Conservation (phyloP, 768 basidiomycete species). For the Lyophyllum shimeji region DNA sequence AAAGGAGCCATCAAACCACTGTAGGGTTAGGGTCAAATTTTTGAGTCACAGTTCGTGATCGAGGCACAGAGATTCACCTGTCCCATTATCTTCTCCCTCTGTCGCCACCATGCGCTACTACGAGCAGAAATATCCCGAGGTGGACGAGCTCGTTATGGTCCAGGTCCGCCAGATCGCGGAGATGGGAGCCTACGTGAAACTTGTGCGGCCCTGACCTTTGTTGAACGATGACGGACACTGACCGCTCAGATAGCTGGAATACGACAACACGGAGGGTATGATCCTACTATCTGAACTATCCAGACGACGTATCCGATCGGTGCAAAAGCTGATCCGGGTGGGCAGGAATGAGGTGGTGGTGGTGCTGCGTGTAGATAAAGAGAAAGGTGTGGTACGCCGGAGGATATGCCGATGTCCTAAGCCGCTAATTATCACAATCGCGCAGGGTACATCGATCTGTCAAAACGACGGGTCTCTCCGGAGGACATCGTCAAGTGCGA, state of each 20-base stretch:
- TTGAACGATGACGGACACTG: background rate
- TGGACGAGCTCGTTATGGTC: constrained; percentile 99
- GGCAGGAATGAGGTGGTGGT: constrained; percentile 99
- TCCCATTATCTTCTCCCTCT: background rate
- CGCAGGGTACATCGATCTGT: constrained; percentile 96
- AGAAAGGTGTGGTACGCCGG: constrained; percentile 69
- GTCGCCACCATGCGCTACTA: constrained; percentile 77
- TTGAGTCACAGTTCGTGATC: constrained; percentile 7
- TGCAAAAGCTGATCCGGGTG: constrained; percentile 96
- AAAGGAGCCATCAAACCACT: no score
- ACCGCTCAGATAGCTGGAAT: constrained; percentile 71
- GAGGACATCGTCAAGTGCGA: constrained; percentile 99
- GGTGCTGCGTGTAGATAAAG: constrained; percentile 96
- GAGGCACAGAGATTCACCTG: background rate
- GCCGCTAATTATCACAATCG: background rate
- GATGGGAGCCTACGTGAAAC: constrained; percentile 99
- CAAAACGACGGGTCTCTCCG: constrained; percentile 95
- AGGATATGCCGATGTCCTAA: background rate
- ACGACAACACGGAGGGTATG: constrained; percentile 99
- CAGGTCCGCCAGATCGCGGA: constrained; percentile 99
- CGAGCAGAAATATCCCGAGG: constrained; percentile 90
- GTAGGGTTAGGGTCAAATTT: constrained; percentile 19
- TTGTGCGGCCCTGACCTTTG: constrained; percentile 53
- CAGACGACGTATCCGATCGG: constrained; percentile 91
- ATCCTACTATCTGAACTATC: constrained; percentile 98